Evolutionary conservation across 2,329 filamentous ascomycete genomes (phyloP).

Genomic region (Thielaviopsis euricoi): DNA sequence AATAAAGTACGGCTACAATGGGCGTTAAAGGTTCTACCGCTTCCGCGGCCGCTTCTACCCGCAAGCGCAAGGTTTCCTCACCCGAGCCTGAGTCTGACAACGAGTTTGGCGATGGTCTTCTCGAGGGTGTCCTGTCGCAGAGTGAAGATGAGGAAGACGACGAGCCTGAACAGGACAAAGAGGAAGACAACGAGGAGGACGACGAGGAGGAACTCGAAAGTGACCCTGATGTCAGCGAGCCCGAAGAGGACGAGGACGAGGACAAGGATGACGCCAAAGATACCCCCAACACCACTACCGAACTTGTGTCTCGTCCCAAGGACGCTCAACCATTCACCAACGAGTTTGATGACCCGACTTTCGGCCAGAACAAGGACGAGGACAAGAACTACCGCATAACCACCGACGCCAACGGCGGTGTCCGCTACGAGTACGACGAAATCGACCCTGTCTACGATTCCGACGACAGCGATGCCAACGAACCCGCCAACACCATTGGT

Average conservation of each 20-base stretch:
- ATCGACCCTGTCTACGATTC: constrained; percentile 92
- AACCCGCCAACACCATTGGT: constrained; percentile 77
- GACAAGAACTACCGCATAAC: constrained; percentile 36
- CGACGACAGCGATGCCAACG: constrained; percentile 75
- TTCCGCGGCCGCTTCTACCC: constrained; percentile 15
- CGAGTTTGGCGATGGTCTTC: constrained; percentile 37
- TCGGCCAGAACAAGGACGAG: constrained; percentile 3
- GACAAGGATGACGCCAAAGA: constrained; percentile 23
- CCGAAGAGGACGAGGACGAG: constrained; percentile 24
- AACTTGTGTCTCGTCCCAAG: constrained; percentile 14
- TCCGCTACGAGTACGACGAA: constrained; percentile 82
- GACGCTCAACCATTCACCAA: constrained; percentile 17
- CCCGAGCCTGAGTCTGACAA: constrained; percentile 42
- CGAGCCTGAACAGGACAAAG: constrained; percentile 21
- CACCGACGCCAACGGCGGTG: constrained; percentile 77
- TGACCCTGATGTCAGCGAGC: constrained; percentile 19
- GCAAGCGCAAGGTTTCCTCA: constrained; percentile 50
- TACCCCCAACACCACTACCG: constrained; percentile 24
- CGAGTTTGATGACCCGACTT: constrained; percentile 18
- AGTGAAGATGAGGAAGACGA: constrained; percentile 42
- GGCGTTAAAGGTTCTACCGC: constrained; percentile 1
- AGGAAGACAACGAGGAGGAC: constrained; percentile 21
- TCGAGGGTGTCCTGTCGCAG: constrained; percentile 40
- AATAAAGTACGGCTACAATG: not conserved
- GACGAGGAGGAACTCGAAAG: constrained; percentile 29